Conservation (phyloP, 495 filamentous ascomycete species). For the Sphaerosporella brunnea region DNA sequence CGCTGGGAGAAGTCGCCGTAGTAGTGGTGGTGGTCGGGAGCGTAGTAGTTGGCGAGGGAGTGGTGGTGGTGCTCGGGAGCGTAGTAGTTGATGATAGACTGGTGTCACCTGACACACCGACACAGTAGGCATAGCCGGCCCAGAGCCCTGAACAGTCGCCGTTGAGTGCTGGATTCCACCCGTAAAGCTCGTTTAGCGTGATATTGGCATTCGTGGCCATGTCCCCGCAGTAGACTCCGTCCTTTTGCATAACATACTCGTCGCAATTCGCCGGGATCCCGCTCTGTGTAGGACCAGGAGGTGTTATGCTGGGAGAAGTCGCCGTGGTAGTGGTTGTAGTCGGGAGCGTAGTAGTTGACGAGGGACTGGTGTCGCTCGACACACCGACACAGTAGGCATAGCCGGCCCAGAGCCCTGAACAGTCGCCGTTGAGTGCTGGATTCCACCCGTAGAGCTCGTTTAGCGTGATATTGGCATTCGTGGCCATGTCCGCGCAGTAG, state of each 20-base stretch:
- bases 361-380: background rate
- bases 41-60: background rate
- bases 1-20: no score
- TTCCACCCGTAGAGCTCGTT: conserved; percentile 7
- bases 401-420: no score
- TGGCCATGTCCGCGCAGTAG: no score
- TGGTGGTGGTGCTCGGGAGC: background rate
- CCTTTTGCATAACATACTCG: no score
- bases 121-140: no score
- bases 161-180: no score
- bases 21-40: background rate
- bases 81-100: background rate
- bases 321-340: background rate
- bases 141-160: no score
- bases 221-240: no score
- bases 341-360: no score
- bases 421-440: no score
- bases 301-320: background rate
- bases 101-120: conserved; percentile 10
- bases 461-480: conserved; percentile 8
- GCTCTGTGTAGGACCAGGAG: conserved; percentile 14
- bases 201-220: no score
- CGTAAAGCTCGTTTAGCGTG: conserved; percentile 6
- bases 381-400: no score
- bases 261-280: conserved; percentile 18